Percentiles rank a stretch among this genome's conserved stretches.
phyloP scores from a whole-genome alignment of 768 basidiomycete genomes.

The Cyclocybe aegerita region DNA sequence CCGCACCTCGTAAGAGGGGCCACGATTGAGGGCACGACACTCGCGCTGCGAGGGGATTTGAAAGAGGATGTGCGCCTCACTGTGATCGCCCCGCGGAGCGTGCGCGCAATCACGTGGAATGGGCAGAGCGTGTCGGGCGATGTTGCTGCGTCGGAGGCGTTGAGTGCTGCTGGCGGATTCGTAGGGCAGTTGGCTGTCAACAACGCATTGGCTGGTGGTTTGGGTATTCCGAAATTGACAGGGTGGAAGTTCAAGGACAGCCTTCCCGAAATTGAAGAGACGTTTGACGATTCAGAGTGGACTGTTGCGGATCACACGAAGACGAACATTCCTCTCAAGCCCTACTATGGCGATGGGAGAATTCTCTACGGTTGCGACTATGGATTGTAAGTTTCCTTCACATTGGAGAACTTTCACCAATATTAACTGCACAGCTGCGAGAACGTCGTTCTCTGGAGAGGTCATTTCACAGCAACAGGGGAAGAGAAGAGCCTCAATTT shows the following conservation, averaged over 20 bases:
- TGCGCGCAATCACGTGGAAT: conserved; percentile 71
- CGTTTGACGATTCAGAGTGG: conserved; percentile 68
- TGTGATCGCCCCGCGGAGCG: conserved; percentile 57
- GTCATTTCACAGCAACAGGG: conserved; percentile 69
- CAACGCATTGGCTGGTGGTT: conserved; percentile 23
- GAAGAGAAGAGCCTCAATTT: conserved; percentile 65
- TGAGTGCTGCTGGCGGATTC: conserved; percentile 45
- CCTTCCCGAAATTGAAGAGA: conserved; percentile 62
- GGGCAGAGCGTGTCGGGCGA: conserved; percentile 46
- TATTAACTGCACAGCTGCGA: conserved; percentile 57
- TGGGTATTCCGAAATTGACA: conserved; percentile 48
- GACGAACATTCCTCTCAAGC: conserved; percentile 71
- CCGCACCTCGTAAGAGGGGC: conserved; percentile 66
- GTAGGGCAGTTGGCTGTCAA: conserved; percentile 43
- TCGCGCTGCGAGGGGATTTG: conserved; percentile 70
- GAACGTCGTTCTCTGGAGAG: conserved; percentile 79
- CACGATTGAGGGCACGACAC: conserved; percentile 42
- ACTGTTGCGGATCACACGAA: conserved; percentile 64
- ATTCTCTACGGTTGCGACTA: conserved; percentile 88
- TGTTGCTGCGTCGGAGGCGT: conserved; percentile 23
- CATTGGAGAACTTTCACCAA: conserved; percentile 2
- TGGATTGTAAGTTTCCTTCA: conserved; percentile 57
- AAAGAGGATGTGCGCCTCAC: conserved; percentile 56
- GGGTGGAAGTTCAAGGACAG: conserved; percentile 79
- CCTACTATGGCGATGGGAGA: conserved; percentile 71